phyloP scores from a whole-genome alignment of 2,329 filamentous ascomycete genomes.

The Apiospora pterosperma region DNA sequence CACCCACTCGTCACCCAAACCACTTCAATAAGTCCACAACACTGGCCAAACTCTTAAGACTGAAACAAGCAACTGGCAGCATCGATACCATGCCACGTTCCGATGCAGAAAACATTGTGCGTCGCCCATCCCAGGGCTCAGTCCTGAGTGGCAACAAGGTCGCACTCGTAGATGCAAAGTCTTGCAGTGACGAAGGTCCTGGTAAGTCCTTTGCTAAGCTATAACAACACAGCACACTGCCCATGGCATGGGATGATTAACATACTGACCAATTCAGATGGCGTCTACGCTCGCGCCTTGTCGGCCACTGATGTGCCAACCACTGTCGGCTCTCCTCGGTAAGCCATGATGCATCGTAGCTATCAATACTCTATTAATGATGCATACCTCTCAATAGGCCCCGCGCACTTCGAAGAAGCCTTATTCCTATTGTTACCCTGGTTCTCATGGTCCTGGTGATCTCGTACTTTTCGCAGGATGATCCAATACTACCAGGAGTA shows the following conservation, averaged over 20 bases:
- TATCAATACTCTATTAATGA: not conserved
- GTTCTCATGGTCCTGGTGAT: not conserved
- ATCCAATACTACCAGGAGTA: not conserved
- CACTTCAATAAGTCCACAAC: not conserved
- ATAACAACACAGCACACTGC: not conserved
- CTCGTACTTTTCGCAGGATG: not conserved
- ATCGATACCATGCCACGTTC: not conserved
- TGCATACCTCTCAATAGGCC: not conserved
- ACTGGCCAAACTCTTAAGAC: not conserved
- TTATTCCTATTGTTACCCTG: not conserved
- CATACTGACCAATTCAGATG: not conserved
- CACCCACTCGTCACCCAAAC: not conserved
- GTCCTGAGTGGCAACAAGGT: not conserved
- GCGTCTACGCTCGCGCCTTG: not conserved
- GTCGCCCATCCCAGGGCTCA: not conserved
- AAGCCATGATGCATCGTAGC: not conserved
- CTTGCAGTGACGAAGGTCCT: not conserved
- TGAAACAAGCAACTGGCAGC: not conserved
- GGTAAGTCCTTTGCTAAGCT: not conserved
- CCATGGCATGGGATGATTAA: not conserved
- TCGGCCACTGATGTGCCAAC: not conserved
- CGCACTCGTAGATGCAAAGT: not conserved
- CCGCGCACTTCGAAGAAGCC: not conserved
- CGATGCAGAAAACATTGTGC: not conserved
- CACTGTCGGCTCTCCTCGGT: not conserved